Conservation (phyloP, 805 yeast genomes). For the Wickerhamiella musiphila region DNA sequence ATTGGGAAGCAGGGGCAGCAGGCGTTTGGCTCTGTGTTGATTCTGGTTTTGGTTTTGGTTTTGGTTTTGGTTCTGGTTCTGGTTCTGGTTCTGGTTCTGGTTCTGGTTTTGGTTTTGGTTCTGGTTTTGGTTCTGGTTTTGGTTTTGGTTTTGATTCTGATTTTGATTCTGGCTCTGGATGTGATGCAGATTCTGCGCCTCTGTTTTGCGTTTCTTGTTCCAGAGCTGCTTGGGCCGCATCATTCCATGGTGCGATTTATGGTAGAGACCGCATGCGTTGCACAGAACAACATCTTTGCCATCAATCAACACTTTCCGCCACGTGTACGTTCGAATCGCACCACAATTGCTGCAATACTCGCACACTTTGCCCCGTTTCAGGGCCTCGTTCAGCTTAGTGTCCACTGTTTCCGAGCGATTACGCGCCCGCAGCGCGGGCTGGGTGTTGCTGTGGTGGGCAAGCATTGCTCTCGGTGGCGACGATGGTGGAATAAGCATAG, state of each 20-base stretch:
- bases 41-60: too few relatives aligned
- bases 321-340: constrained; percentile 10
- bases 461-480: constrained; percentile 1
- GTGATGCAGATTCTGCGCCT: too few relatives aligned
- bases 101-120: too few relatives aligned
- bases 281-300: constrained; percentile 11
- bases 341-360: constrained; percentile 14
- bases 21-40: too few relatives aligned
- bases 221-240: constrained; percentile 21
- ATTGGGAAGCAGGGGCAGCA: background rate
- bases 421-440: constrained; percentile 1
- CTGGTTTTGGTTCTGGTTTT: too few relatives aligned
- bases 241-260: constrained; percentile 12
- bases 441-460: constrained; percentile 1
- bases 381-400: constrained; percentile 3
- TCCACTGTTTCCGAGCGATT: constrained; percentile 2
- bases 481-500: background rate
- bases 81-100: too few relatives aligned
- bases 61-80: too few relatives aligned
- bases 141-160: too few relatives aligned
- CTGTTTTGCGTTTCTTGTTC: constrained; percentile 11
- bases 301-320: constrained; percentile 11
- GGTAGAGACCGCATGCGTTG: constrained; percentile 22
- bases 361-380: constrained; percentile 1
- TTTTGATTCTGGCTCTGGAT: too few relatives aligned